Evolutionary conservation across 2,329 filamentous ascomycete species (phyloP), one percentile per base, ranked within the genome.

Genomic region (Coniochaeta sp.): DNA sequence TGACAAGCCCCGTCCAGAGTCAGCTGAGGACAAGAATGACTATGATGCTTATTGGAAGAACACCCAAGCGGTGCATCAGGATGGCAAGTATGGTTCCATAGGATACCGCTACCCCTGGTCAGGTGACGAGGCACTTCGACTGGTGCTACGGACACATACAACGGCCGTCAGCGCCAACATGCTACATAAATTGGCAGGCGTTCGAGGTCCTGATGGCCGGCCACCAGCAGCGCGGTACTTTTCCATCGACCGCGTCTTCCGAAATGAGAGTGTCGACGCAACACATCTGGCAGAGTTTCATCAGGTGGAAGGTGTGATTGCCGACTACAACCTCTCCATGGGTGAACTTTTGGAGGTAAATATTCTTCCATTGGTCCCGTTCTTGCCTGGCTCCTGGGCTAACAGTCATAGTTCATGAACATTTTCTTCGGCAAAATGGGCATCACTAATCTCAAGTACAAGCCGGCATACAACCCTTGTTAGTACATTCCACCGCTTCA

Each of bases 201-300:
- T 89, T 71, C 92, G 90, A 62, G 89, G 90, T 16, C 90, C 91
- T 6, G 83, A 87, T 67, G 84, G 85, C 55, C 78, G 79, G 58
- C 81, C 83, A 55, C 83, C 82, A 17, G 82, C 85, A 38, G 92
- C 91, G n/a, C 88, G 93, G 63, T 98, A 96, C 80, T 99, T 99
- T 81, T 96, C 91, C 63, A 99, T 99, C 72, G 95, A 99, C 76
- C 87, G 95, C 59, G 95, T 99, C 63, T 99, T 99, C 88, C 31
- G 91, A 66, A 99, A 99, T 75, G 95, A 99, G 77, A 91, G 91
- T 2, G 93, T 99, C 61, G 95, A 99, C 71, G 93, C 93, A 16
- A 99, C 95, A 9, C 95, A 99, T 80, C 77, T 99, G 70, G 93
- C 92, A 43, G 95, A 99, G 76, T 99, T 99, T 82, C 95, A 99